Conservation (phyloP, 345 rosid genomes). For the Euclidium syriacum region DNA sequence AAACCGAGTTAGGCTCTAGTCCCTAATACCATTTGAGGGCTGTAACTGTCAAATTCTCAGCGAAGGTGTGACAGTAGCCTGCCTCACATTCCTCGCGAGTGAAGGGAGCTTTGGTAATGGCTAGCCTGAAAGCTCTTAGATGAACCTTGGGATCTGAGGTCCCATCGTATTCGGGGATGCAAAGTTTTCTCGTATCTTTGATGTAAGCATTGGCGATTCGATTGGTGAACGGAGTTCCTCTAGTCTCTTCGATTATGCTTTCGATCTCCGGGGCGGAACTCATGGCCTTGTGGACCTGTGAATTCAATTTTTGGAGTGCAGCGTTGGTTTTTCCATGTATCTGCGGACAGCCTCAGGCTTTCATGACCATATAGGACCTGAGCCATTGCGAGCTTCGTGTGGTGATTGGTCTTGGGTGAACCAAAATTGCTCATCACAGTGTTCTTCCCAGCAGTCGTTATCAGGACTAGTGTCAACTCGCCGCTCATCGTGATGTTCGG, state of each 20-base stretch:
- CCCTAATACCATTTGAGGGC: no score
- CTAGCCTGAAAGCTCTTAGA: neutral
- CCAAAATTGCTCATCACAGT: no score
- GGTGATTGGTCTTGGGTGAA: no score
- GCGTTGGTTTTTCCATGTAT: neutral
- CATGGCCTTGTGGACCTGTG: neutral
- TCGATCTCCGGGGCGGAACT: neutral
- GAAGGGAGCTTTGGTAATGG: neutral
- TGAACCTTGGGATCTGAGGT: neutral
- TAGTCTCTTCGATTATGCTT: no score
- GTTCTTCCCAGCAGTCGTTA: no score
- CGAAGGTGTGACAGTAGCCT: neutral
- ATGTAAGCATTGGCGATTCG: neutral
- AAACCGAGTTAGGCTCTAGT: no score
- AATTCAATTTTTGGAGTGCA: neutral
- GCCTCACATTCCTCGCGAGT: neutral
- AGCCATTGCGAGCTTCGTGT: no score
- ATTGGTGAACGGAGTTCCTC: neutral
- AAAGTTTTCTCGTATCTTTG: neutral
- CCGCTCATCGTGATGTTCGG: no score
- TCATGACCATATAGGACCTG: no score
- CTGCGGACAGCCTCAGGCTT: no score
- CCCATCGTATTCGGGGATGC: neutral
- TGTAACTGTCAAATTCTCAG: neutral
- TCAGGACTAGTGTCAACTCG: no score